Percentiles rank a stretch among this genome's conserved stretches.
Conservation (phyloP, 306 rosid genomes). For the Acacia confusa region DNA sequence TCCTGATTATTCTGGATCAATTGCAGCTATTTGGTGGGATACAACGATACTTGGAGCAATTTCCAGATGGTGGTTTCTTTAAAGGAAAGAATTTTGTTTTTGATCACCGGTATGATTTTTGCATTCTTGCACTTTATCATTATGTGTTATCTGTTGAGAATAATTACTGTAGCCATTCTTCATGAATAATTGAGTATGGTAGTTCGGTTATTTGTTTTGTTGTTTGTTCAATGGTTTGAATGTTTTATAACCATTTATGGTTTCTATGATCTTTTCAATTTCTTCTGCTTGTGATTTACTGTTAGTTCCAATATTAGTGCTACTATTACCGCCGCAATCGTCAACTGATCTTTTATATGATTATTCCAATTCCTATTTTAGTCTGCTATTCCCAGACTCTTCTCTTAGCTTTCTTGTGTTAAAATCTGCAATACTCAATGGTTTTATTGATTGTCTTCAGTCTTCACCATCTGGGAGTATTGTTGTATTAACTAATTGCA, state of each 20-base stretch:
- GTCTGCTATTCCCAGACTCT: not conserved
- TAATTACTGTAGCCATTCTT: not conserved
- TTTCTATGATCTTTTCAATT: not conserved
- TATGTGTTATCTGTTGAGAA: not conserved
- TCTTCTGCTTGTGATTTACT: not conserved
- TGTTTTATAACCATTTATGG: not conserved
- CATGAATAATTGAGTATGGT: not conserved
- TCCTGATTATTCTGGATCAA: constrained; percentile 25
- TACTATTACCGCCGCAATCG: not conserved
- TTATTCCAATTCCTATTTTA: not conserved
- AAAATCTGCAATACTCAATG: not conserved
- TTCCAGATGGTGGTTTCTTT: constrained; percentile 83
- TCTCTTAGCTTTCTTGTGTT: not conserved
- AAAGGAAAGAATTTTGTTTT: constrained; percentile 95
- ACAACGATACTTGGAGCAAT: constrained; percentile 90
- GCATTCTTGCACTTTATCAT: constrained; percentile 3
- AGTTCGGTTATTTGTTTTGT: not conserved
- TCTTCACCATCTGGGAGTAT: not conserved
- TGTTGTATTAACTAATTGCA: not conserved
- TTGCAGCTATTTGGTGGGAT: constrained; percentile 91
- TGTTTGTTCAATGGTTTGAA: not conserved
- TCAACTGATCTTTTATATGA: not conserved
- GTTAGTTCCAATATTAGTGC: not conserved
- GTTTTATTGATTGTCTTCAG: constrained; percentile 11
- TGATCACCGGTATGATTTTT: constrained; percentile 70